Evolutionary conservation across 169 alveolate genomes (phyloP).

Genomic region (Cryptosporidium muris): DNA sequence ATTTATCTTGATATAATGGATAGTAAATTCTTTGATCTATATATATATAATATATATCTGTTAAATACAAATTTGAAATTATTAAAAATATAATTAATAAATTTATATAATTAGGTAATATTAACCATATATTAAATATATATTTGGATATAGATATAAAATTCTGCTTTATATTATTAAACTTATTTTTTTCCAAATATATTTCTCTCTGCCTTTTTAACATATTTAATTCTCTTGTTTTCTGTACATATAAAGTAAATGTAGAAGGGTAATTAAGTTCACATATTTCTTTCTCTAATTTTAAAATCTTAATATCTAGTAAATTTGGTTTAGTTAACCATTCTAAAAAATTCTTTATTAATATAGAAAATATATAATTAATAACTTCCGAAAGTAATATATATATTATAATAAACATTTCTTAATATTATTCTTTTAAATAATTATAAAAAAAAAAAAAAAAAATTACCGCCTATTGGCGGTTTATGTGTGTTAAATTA

Average conservation of each 20-base stretch:
- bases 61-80: background rate
- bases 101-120: background rate
- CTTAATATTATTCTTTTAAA: no score
- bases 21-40: slow-evolving; percentile 29
- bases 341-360: no score
- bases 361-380: no score
- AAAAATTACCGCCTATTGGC: no score
- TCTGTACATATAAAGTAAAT: slow-evolving; percentile 43
- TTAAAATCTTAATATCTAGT: background rate
- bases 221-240: slow-evolving; percentile 16
- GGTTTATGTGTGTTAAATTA: no score
- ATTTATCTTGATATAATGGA: slow-evolving; percentile 20
- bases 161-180: background rate
- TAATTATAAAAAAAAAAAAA: no score
- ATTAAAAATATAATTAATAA: background rate
- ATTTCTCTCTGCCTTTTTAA: slow-evolving; percentile 3
- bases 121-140: background rate
- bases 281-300: slow-evolving; percentile 29
- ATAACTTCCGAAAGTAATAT: background rate
- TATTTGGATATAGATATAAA: no score
- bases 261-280: slow-evolving; percentile 63
- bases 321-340: no score
- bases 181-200: background rate
- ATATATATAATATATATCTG: background rate
- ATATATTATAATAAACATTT: background rate